These are phyloP conservation scores for Aspergillus spinulosporus DNA, from an alignment of 2,329 filamentous ascomycete species.

Conservation along the genomic window DNA sequence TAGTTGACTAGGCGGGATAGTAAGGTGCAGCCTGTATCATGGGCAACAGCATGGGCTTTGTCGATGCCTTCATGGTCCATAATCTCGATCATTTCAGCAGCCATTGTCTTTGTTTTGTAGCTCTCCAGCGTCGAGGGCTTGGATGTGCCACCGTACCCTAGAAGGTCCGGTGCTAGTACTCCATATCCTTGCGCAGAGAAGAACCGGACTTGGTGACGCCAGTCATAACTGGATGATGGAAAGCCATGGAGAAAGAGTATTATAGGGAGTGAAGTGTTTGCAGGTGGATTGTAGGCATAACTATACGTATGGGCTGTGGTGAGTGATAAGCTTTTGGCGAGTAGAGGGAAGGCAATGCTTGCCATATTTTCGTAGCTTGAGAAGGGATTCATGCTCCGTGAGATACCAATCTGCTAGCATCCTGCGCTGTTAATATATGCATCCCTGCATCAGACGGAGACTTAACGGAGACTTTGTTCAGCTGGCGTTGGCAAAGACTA, in stretches of 20 bases:
- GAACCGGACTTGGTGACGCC: constrained; percentile 39
- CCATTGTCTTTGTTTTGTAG: constrained; percentile 37
- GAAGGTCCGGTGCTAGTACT: constrained; percentile 46
- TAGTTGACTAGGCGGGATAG: constrained; percentile 29
- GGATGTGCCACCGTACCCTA: constrained; percentile 41
- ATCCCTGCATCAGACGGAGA: too few species aligned
- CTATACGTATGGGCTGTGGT: constrained; percentile 26
- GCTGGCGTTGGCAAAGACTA: too few species aligned
- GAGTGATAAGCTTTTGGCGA: constrained; percentile 20
- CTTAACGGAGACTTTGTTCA: too few species aligned
- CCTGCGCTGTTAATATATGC: too few species aligned
- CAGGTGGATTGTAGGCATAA: constrained; percentile 31
- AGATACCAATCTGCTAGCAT: too few species aligned
- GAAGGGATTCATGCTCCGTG: too few species aligned
- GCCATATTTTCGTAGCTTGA: constrained; percentile 16
- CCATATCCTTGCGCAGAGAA: constrained; percentile 45
- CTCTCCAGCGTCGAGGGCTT: constrained; percentile 29
- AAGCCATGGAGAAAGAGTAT: constrained; percentile 54
- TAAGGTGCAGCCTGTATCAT: constrained; percentile 25
- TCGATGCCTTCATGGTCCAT: constrained; percentile 29
- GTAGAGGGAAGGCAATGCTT: constrained; percentile 20
- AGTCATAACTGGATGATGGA: constrained; percentile 50
- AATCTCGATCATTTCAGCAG: constrained; percentile 36
- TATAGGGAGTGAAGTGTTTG: constrained; percentile 29
- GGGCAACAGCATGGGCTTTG: background rate